These are phyloP conservation scores for Uronychia binucleata DNA, from an alignment of 73 alveolate species.

Conservation along the genomic window DNA sequence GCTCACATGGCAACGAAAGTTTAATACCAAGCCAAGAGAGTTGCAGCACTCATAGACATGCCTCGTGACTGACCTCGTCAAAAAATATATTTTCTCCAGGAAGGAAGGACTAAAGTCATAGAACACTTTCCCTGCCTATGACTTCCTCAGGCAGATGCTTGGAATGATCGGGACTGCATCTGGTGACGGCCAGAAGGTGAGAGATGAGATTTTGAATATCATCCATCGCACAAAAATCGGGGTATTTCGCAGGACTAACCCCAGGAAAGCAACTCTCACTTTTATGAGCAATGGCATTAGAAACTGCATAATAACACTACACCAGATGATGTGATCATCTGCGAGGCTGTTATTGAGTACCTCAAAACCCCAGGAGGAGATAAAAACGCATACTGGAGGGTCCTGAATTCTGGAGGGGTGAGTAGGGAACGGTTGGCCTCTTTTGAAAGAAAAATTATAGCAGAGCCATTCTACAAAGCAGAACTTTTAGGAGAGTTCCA, in stretches of 20 bases:
- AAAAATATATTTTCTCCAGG: slow-evolving; percentile 46
- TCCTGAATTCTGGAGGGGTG: slow-evolving; percentile 75
- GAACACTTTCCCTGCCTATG: slow-evolving; percentile 23
- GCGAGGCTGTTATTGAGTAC: slow-evolving; percentile 90
- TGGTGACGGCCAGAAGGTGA: slow-evolving; percentile 91
- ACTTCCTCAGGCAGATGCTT: slow-evolving; percentile 69
- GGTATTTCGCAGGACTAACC: too few relatives aligned
- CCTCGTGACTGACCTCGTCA: slow-evolving; percentile 71
- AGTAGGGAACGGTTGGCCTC: slow-evolving; percentile 83
- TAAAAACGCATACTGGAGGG: slow-evolving; percentile 85
- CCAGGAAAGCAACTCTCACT: slow-evolving; percentile 58
- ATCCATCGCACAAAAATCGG: slow-evolving; percentile 85
- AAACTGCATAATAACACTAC: slow-evolving; percentile 96
- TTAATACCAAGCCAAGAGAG: slow-evolving; percentile 93
- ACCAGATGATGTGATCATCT: slow-evolving; percentile 92
- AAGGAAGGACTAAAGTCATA: slow-evolving; percentile 35
- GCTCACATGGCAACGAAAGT: slow-evolving; percentile 92
- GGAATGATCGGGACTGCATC: slow-evolving; percentile 91
- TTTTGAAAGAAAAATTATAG: slow-evolving; percentile 75
- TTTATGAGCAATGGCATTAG: slow-evolving; percentile 96
- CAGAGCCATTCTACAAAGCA: slow-evolving; percentile 83
- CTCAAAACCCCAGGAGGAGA: slow-evolving; percentile 68
- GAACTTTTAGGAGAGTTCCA: slow-evolving; percentile 70
- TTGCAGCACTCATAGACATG: slow-evolving; percentile 67
- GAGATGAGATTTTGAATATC: slow-evolving; percentile 92